Evolutionary conservation across 495 filamentous ascomycete species (phyloP).

Genomic region (Podospora tetraspora): DNA sequence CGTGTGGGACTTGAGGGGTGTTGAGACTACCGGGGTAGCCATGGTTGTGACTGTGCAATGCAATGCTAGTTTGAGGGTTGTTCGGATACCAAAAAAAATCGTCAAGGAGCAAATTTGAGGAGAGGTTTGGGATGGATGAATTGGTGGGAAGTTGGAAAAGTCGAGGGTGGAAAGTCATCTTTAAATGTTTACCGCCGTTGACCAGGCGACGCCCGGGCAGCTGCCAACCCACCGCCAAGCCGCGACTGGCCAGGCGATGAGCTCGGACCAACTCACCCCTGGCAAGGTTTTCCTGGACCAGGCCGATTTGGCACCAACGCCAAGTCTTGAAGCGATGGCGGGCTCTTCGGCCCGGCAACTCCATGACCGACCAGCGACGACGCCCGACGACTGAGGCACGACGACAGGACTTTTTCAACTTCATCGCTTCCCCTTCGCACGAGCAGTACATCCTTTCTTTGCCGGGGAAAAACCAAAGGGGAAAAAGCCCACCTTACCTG

Average conservation of each 20-base stretch:
- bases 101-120: slow-evolving; percentile 11
- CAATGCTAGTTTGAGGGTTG: not conserved
- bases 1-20: slow-evolving; percentile 88
- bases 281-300: not conserved
- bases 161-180: slow-evolving; percentile 9
- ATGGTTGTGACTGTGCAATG: slow-evolving; percentile 49
- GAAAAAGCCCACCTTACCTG: not conserved
- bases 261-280: slow-evolving; percentile 5
- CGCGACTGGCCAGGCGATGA: not conserved
- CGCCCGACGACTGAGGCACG: slow-evolving; percentile 17
- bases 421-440: not conserved
- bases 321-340: slow-evolving; percentile 3
- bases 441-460: not conserved
- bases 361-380: not conserved
- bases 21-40: slow-evolving; percentile 84
- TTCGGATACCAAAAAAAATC: not conserved
- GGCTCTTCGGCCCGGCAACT: not conserved
- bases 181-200: slow-evolving; percentile 21
- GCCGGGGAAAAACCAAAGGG: not conserved
- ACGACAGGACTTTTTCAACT: not conserved
- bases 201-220: slow-evolving; percentile 7
- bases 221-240: not conserved
- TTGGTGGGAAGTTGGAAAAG: slow-evolving; percentile 14
- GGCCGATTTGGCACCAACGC: not conserved
- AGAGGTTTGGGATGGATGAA: slow-evolving; percentile 23